Percentiles rank a stretch among this genome's conserved stretches.
Evolutionary conservation across 2,329 filamentous ascomycete species (phyloP).

Genomic region (Penicillium hordei): DNA sequence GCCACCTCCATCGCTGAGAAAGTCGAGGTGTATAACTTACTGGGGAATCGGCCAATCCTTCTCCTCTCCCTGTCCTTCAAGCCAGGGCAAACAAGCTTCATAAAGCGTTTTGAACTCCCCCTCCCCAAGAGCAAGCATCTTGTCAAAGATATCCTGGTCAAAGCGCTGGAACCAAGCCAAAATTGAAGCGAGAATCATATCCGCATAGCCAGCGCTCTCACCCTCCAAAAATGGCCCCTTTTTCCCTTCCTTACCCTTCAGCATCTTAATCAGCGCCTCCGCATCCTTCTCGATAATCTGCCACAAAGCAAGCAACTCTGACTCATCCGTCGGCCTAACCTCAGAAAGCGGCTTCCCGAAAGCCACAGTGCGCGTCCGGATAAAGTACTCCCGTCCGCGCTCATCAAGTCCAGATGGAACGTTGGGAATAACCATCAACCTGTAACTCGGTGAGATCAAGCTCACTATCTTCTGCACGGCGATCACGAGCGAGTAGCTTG

Average conservation of each 20-base stretch:
- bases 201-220: constrained; percentile 32
- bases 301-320: constrained; percentile 20
- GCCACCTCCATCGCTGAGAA: not conserved
- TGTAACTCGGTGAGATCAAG: not conserved
- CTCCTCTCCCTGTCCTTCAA: constrained; percentile 36
- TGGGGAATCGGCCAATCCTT: constrained; percentile 33
- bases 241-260: constrained; percentile 31
- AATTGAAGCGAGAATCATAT: constrained; percentile 27
- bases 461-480: constrained; percentile 19
- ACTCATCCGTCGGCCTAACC: constrained; percentile 27
- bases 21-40: not conserved
- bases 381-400: constrained; percentile 33
- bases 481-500: constrained; percentile 33
- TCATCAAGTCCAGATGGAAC: constrained; percentile 29
- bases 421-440: constrained; percentile 24
- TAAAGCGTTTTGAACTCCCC: constrained; percentile 32
- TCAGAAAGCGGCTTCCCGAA: constrained; percentile 34
- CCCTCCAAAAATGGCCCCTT: constrained; percentile 38
- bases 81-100: constrained; percentile 33
- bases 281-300: constrained; percentile 23
- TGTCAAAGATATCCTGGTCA: constrained; percentile 25
- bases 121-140: constrained; percentile 26
- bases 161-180: constrained; percentile 30
- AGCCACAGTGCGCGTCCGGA: constrained; percentile 26
- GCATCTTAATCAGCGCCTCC: constrained; percentile 25